A percentile compares a stretch with the other conserved stretches of the same genome.
Conservation (phyloP, 2,329 filamentous ascomycete genomes). For the Colletotrichum sp. region DNA sequence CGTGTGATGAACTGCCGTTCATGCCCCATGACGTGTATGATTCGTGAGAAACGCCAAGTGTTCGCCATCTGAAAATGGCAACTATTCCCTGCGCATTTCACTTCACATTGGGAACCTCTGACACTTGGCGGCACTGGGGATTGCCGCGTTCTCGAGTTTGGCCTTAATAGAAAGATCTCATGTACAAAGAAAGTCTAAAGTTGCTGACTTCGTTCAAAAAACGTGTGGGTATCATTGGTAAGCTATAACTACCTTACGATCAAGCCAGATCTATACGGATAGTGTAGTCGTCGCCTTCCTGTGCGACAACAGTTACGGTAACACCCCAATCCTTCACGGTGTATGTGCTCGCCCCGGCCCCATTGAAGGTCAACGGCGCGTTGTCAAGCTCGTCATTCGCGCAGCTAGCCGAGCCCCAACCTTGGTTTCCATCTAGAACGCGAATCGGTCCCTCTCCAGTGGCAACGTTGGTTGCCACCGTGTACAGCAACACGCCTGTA, state of each 20-base stretch:
- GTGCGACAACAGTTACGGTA: background rate
- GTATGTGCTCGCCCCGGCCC: background rate
- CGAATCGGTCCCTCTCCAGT: slow-evolving; percentile 35
- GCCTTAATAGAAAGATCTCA: background rate
- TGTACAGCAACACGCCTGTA: slow-evolving; percentile 39
- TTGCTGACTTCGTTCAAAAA: background rate
- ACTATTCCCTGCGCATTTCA: background rate
- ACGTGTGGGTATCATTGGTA: background rate
- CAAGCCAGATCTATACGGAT: background rate
- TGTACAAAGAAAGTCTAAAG: background rate
- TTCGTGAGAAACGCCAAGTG: background rate
- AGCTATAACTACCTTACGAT: too few species aligned
- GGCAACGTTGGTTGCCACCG: slow-evolving; percentile 29
- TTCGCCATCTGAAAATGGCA: background rate
- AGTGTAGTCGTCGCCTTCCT: background rate
- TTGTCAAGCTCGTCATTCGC: slow-evolving; percentile 34
- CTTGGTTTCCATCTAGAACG: slow-evolving; percentile 36
- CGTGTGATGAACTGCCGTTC: background rate
- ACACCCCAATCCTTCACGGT: background rate
- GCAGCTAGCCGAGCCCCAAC: slow-evolving; percentile 27
- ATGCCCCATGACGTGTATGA: background rate
- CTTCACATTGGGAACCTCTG: background rate
- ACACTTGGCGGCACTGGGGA: background rate
- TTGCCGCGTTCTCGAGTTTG: background rate
- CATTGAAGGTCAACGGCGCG: slow-evolving; percentile 27